phyloP scores from a whole-genome alignment of 192 early-diverging fungal species.

The Glomus cerebriforme region DNA sequence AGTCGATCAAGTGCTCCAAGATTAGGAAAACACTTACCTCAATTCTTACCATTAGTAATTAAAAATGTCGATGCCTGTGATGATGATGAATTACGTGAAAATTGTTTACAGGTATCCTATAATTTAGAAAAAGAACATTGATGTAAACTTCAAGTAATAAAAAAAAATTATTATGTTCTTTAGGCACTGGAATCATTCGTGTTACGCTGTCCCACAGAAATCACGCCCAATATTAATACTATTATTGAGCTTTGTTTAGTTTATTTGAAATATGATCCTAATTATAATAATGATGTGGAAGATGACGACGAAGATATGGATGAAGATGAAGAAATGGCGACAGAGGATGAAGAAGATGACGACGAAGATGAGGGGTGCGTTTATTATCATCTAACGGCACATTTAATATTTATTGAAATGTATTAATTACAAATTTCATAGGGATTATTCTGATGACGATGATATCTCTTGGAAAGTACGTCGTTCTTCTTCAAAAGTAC shows the following conservation, averaged over 20 bases:
- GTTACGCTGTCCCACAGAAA: conserved; percentile 75
- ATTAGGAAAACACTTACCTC: conserved; percentile 64
- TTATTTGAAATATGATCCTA: conserved; percentile 83
- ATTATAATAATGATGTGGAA: conserved; percentile 77
- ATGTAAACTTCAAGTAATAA: not conserved
- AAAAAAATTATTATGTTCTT: not conserved
- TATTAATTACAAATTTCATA: conserved; percentile 22
- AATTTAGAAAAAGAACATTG: not conserved
- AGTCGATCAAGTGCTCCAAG: conserved; percentile 75
- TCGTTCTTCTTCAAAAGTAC: conserved; percentile 71
- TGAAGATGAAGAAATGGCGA: conserved; percentile 61
- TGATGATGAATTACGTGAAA: conserved; percentile 82
- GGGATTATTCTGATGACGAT: conserved; percentile 86
- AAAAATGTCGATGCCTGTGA: conserved; percentile 55
- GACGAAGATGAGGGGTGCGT: conserved; percentile 67
- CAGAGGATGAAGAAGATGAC: conserved; percentile 66
- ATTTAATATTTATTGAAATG: not conserved
- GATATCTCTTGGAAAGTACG: conserved; percentile 94
- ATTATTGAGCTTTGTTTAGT: conserved; percentile 64
- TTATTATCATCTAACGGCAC: not conserved
- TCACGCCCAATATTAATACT: conserved; percentile 59
- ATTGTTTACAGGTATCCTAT: conserved; percentile 63
- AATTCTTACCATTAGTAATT: conserved; percentile 63
- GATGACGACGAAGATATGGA: conserved; percentile 66
- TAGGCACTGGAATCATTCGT: conserved; percentile 74